Percentiles rank a stretch among this genome's conserved stretches.
These are phyloP conservation scores for Talaromyces atroroseus DNA, from an alignment of 2,329 filamentous ascomycete species.

Conservation along the genomic window DNA sequence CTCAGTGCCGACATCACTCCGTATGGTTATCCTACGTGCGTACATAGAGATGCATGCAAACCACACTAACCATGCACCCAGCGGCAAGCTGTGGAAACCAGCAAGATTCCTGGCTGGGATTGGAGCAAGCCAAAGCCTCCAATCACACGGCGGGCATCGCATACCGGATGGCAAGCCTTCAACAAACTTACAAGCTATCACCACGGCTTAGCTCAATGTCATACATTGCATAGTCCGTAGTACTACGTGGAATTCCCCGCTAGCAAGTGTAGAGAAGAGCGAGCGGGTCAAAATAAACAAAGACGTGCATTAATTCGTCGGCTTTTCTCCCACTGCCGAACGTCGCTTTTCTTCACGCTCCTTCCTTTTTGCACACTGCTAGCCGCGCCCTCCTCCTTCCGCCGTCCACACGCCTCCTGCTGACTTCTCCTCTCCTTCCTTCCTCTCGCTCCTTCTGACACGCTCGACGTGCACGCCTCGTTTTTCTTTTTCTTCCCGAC, in stretches of 20 bases:
- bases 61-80: neutral
- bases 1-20: too few relatives aligned
- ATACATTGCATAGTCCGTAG: neutral
- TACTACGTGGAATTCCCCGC: conserved; percentile 1
- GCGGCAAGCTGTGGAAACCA: neutral
- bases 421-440: conserved; percentile 13
- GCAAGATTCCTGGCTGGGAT: neutral
- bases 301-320: neutral
- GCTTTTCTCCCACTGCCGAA: neutral
- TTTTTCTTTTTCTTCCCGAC: conserved; percentile 3
- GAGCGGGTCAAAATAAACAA: conserved; percentile 34
- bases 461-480: conserved; percentile 3
- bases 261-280: neutral
- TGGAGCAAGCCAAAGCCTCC: neutral
- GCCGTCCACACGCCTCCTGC: neutral
- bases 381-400: neutral
- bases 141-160: neutral
- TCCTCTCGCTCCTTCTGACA: conserved; percentile 18
- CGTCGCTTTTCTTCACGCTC: neutral
- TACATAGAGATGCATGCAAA: too few relatives aligned
- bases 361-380: neutral
- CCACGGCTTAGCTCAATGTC: neutral
- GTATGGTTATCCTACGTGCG: too few relatives aligned
- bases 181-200: neutral
- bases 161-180: neutral